Base-by-base conservation (phyloP, 805 yeast species). In the Wickerhamomyces alni region DNA sequence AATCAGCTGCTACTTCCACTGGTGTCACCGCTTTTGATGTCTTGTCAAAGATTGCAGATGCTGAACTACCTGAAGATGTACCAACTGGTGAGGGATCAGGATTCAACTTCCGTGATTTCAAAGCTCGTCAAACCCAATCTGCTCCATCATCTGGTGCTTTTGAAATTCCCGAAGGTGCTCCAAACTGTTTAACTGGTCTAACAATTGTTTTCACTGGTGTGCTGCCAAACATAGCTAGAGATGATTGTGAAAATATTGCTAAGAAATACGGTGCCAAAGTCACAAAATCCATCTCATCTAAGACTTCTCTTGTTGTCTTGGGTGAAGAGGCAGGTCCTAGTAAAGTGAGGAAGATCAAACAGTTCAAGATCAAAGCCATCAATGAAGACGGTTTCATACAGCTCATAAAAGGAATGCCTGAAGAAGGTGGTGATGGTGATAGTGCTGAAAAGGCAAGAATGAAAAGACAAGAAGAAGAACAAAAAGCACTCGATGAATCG, bases 261-360 rank as follows among this genome's bases (percentile, higher is more conserved):
- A 81, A 86, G 51, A 72, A 74, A 46, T 87, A 91, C 54, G 99
- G 99, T 13, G 99, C 96, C 4, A 80, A 80, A 51, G 95, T 91
- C 15, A 86, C 94, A 5, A 79, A 86, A 50, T 75, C 95, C 0
- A 82, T 91, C 19, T 84, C 93, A 40, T 77, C 87, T 10, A 86
- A 82, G 53, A 93, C 99, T 1, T 75, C 87, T 18, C 69, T 88
- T 34, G 95, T 91, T 2, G 97, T 93, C 2, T 69, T 93, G 24
- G 99, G 99, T 8, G 87, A 74, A 38, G 97, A 93, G 49, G 98
- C 99, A 2, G 99, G 99, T 1, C 97, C 98, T 2, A 79, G 87
- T n/a, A 93, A 93, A 61, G 77, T 93, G 32, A 76, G 77, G 51
- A 86, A 81, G 54, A 91, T 94, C 48, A 81, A 77, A 51, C 75